phyloP scores from a whole-genome alignment of 2,329 filamentous ascomycete species.

The Rhinocladiella mackenziei region DNA sequence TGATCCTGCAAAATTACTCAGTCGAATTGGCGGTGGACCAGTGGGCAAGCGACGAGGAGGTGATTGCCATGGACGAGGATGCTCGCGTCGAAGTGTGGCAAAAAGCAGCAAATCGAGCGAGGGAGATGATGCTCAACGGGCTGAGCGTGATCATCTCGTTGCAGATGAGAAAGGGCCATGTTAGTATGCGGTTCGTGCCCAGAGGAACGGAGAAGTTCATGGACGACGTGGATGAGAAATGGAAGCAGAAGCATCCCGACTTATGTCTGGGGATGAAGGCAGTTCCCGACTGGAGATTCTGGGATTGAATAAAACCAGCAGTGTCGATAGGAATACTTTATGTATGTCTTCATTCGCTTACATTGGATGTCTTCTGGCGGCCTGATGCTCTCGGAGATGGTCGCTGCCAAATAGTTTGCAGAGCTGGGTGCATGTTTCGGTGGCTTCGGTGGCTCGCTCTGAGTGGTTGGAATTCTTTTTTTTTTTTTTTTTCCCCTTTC shows the following conservation, averaged over 20 bases:
- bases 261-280: slow-evolving; percentile 8
- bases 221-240: slow-evolving; percentile 30
- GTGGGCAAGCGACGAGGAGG: slow-evolving; percentile 53
- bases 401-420: too few species aligned
- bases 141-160: slow-evolving; percentile 65
- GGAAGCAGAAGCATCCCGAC: slow-evolving; percentile 29
- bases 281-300: slow-evolving; percentile 16
- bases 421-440: slow-evolving; percentile 25
- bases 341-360: too few species aligned
- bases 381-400: too few species aligned
- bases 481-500: neutral
- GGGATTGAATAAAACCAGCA: slow-evolving; percentile 11
- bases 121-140: slow-evolving; percentile 50
- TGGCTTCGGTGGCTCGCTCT: slow-evolving; percentile 21
- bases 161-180: slow-evolving; percentile 58
- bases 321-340: neutral
- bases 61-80: slow-evolving; percentile 47
- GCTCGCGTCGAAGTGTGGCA: slow-evolving; percentile 55
- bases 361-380: neutral
- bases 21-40: slow-evolving; percentile 67
- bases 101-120: slow-evolving; percentile 56
- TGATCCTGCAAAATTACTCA: slow-evolving; percentile 56
- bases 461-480: slow-evolving; percentile 12
- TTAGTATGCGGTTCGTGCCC: slow-evolving; percentile 65
- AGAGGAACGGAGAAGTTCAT: slow-evolving; percentile 66